Base-by-base conservation (phyloP, 2,329 filamentous ascomycete species). In the Cladosporium sphaerospermum region DNA sequence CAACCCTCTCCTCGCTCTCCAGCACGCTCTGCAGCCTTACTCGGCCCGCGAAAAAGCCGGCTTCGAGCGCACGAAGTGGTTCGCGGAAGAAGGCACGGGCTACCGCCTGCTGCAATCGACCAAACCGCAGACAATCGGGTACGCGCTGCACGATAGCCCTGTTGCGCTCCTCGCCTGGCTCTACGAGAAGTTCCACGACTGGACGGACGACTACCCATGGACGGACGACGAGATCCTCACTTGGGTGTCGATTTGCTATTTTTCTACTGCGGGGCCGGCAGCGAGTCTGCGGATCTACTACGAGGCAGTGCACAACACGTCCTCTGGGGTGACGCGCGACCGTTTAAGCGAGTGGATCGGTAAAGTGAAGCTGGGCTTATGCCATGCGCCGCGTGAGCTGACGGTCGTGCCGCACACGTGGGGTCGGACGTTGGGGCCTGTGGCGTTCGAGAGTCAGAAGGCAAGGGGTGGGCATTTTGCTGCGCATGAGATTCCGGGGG, bases 161-260 rank as follows among this genome's bases (percentile, higher is more conserved):
- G 79, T 88, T 0, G 85, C 79, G 0, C 71, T 89, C 3, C 73
- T 92, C 1, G 81, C 85, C 0, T 93, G 88, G 88, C 83, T 92
- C 33, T 87, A 87, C 59, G 88, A 92, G 69, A 92, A 92, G 65
- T 71, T 92, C 36, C 81, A 85, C 59, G 83, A 87, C 60, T 92
- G 87, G 88, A 83, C 83, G 0, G 86, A 91, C 61, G 62, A 61
- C 1, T 89, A 89, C 62, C 72, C 78, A 0, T 91, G 86, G 86
- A 85, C 81, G 0, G 83, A 89, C 56, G 85, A 90, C 52, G 86
- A 91, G 69, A 77, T 91, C 8, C 70, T 88, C 23, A 88, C 83
- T 0, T 92, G 86, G 88, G 70, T 90, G 1, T 81, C 76, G 46
- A 78, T 91, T 37, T 91, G 91, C 66, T 82, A 78, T 64, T 89